phyloP scores from a whole-genome alignment of 2,329 filamentous ascomycete genomes.

The Nigrospora sphaerica region DNA sequence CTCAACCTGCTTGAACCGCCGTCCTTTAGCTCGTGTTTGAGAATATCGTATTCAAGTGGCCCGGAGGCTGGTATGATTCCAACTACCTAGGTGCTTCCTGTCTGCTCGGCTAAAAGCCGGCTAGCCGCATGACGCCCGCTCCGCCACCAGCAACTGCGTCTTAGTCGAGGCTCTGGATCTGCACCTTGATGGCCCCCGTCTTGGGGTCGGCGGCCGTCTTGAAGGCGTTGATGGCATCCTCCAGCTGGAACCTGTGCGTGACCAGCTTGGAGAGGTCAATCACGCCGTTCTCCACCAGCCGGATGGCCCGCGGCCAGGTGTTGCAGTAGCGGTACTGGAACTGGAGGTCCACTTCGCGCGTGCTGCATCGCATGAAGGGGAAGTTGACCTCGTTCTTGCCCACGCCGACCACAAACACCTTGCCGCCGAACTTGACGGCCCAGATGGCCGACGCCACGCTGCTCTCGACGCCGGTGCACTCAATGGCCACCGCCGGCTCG shows the following conservation, averaged over 20 bases:
- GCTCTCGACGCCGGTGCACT: conserved; percentile 93
- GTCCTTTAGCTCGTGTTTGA: too few species aligned
- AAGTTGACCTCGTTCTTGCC: conserved; percentile 93
- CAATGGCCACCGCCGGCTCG: conserved; percentile 75
- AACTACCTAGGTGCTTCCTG: too few species aligned
- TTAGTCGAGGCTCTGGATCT: conserved; percentile 67
- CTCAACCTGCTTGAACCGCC: too few species aligned
- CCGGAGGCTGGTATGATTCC: too few species aligned
- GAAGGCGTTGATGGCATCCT: conserved; percentile 85
- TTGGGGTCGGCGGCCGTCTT: conserved; percentile 80
- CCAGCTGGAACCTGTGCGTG: conserved; percentile 78
- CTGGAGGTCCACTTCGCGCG: conserved; percentile 87
- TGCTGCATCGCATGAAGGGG: conserved; percentile 89
- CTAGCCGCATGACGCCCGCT: too few species aligned
- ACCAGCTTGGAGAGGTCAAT: conserved; percentile 77
- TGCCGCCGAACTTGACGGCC: conserved; percentile 88
- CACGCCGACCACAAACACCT: conserved; percentile 94
- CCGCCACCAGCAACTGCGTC: too few species aligned
- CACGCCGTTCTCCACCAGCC: conserved; percentile 76
- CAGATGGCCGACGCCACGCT: conserved; percentile 82
- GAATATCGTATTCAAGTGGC: too few species aligned
- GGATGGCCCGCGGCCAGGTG: conserved; percentile 91
- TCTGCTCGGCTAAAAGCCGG: too few species aligned
- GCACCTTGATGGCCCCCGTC: conserved; percentile 95
- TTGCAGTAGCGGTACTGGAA: conserved; percentile 97